Evolutionary conservation across 192 early-diverging fungal genomes (phyloP).

Genomic region (Diversispora eburnea): DNA sequence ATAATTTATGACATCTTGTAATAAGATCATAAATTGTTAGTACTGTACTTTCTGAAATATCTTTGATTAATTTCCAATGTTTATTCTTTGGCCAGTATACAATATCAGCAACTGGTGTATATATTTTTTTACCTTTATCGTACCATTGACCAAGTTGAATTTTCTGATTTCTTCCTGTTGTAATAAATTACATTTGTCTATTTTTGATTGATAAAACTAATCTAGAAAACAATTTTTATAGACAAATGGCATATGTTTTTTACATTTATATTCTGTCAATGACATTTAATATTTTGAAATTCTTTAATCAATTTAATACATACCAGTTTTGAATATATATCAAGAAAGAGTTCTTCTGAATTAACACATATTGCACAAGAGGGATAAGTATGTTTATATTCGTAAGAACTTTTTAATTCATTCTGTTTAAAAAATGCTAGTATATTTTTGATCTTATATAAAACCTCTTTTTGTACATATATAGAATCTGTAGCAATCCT

Average conservation of each 20-base stretch:
- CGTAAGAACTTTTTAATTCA: background rate
- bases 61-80: constrained; percentile 2
- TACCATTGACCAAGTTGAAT: background rate
- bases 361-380: background rate
- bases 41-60: constrained; percentile 2
- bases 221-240: background rate
- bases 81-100: constrained; percentile 5
- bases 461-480: background rate
- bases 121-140: constrained; percentile 6
- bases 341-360: background rate
- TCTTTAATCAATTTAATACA: background rate
- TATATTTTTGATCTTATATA: constrained; percentile 16
- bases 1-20: constrained; percentile 1
- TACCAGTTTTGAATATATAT: too few species aligned
- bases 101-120: constrained; percentile 6
- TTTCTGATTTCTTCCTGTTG: background rate
- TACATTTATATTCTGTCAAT: too few species aligned
- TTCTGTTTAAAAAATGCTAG: constrained; percentile 3
- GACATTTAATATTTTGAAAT: background rate
- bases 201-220: background rate
- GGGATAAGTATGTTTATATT: background rate
- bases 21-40: constrained; percentile 17
- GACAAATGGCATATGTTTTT: constrained; percentile 12
- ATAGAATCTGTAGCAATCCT: constrained; percentile 9
- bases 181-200: background rate